Base-by-base conservation (phyloP, 1,284 basidiomycete genomes). In the Vanrija sp. region DNA sequence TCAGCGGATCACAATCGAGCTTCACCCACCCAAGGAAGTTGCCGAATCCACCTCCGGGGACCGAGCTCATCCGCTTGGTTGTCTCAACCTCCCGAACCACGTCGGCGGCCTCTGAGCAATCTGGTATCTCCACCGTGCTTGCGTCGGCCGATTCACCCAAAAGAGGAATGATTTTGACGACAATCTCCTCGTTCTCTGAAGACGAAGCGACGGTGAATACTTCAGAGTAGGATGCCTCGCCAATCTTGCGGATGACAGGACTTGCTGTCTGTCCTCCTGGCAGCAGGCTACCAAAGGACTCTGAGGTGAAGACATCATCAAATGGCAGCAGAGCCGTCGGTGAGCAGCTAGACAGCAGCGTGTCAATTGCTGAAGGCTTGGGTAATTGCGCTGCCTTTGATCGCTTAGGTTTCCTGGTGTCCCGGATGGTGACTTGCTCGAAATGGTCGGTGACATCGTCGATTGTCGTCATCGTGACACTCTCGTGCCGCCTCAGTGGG, bases 191-290 rank as follows among this genome's bases (percentile, higher is more conserved):
- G 29, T 48, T 67, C 47, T 65, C 64, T 53, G 82, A 80, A 38
- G 82, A 78, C 1, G 49, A 85, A 3, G 38, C 46, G 48, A 93
- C 85, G 5, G 86, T 86, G 76, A 91, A 98, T n/a, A 98, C 96
- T 71, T 98, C 95, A 0, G 92, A 96, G 74, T 89, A 98, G 47
- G 89, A 92, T 12, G 95, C 95, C 77, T 98, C 95, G 45, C 94
- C 95, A 51, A 97, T 86, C 77, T 98, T 98, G 60, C 78, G 80
- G 73, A 90, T 51, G 5, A 39, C 25, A 1, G 16, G 52, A 9
- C 14, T 21, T 38, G 4, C n/a, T 34, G 16, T 15, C 9, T 6
- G 43, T 12, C 28, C 15, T 1, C 38, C 23, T 3, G 60, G 50
- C 6, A 60, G 39, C 14, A 57, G 34, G 9, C 40, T 15, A 16